Conservation (phyloP, 345 rosid genomes). For the Populus euphratica region DNA sequence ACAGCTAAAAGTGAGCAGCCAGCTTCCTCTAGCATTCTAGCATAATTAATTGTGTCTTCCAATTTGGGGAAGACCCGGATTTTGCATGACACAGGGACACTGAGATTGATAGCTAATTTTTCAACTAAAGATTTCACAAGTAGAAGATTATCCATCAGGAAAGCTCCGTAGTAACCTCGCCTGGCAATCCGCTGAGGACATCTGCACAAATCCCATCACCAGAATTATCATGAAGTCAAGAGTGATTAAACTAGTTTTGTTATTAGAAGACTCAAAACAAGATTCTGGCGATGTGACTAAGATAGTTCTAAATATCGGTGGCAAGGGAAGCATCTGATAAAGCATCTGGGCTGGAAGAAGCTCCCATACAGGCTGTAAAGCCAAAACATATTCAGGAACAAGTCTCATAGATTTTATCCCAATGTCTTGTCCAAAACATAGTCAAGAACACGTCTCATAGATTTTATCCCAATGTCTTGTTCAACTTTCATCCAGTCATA, state of each 20-base stretch:
- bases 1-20: constrained; percentile 92
- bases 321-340: no score
- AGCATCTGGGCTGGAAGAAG: no score
- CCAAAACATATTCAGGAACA: no score
- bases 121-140: constrained; percentile 78
- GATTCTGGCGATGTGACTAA: no score
- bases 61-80: constrained; percentile 74
- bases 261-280: no score
- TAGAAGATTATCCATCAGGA: constrained; percentile 92
- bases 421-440: no score
- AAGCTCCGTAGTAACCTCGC: constrained; percentile 90
- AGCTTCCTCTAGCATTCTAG: constrained; percentile 90
- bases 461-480: no score
- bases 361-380: no score
- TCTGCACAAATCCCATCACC: constrained; percentile 31
- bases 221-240: background rate
- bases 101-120: constrained; percentile 58
- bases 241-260: background rate
- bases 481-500: no score
- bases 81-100: constrained; percentile 84
- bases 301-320: no score
- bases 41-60: constrained; percentile 72
- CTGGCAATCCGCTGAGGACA: constrained; percentile 95
- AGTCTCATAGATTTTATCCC: no score
- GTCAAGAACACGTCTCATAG: no score